phyloP scores from a whole-genome alignment of 2,329 filamentous ascomycete genomes.

The Neospermospora avenae region DNA sequence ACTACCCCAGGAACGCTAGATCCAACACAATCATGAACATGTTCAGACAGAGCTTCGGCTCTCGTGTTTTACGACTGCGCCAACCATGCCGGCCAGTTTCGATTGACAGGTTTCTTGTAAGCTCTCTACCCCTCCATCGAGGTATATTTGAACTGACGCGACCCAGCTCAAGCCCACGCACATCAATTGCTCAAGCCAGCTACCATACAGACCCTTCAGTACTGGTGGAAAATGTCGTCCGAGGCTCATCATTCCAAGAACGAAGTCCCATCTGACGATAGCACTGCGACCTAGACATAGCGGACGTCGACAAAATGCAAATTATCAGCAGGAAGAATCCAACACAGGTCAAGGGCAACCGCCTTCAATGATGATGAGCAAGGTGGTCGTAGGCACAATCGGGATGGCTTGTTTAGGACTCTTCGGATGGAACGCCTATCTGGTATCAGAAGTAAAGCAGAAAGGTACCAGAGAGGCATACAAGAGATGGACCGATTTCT shows the following conservation, averaged over 20 bases:
- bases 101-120: not conserved
- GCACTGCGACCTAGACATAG: not conserved
- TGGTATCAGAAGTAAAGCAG: not conserved
- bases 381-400: conserved; percentile 7
- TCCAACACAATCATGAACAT: not conserved
- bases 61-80: not conserved
- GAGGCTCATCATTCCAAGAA: not conserved
- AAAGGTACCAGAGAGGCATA: not conserved
- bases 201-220: not conserved
- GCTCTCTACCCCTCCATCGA: not conserved
- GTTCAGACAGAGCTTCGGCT: not conserved
- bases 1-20: not conserved
- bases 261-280: not conserved
- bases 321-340: not conserved
- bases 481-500: conserved; percentile 4
- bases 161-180: not conserved
- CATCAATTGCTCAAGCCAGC: not conserved
- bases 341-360: not conserved
- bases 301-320: not conserved
- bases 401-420: conserved; percentile 9
- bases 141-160: not conserved
- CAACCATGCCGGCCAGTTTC: not conserved
- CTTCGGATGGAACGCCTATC: not conserved
- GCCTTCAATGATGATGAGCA: not conserved
- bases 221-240: not conserved